Percentiles rank a stretch among this genome's conserved stretches.
Evolutionary conservation across 768 basidiomycete species (phyloP).

Genomic region (Postia placenta): DNA sequence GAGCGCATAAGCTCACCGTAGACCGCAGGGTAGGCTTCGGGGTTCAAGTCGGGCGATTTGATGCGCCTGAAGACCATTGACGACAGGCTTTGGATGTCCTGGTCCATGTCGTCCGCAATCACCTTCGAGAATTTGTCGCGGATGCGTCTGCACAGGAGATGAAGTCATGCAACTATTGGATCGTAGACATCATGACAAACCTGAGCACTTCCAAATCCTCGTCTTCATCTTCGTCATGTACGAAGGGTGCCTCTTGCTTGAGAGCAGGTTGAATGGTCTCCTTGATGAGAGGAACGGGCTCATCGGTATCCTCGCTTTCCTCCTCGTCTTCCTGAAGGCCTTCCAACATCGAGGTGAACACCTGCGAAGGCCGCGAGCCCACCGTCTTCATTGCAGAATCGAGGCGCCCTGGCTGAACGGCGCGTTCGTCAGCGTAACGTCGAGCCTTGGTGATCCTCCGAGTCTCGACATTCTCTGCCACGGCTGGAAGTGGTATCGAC

Average conservation of each 20-base stretch:
- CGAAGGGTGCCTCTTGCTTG: not conserved
- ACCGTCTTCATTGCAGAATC: not conserved
- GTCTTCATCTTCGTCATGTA: not conserved
- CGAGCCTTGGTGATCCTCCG: too few relatives aligned
- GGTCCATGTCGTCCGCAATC: not conserved
- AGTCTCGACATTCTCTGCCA: too few relatives aligned
- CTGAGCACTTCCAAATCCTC: not conserved
- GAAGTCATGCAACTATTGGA: not conserved
- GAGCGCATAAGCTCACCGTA: not conserved
- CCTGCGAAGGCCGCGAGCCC: not conserved
- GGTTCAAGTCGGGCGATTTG: not conserved
- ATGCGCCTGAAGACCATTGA: not conserved
- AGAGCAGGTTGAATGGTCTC: too few relatives aligned
- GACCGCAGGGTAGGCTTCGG: not conserved
- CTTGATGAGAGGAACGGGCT: too few relatives aligned
- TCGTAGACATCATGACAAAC: not conserved
- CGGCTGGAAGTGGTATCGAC: too few relatives aligned
- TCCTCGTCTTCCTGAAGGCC: too few relatives aligned
- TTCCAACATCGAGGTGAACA: not conserved
- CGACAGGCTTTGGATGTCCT: not conserved
- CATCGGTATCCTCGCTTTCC: too few relatives aligned
- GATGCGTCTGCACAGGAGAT: not conserved
- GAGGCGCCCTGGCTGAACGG: not conserved
- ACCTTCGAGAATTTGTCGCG: not conserved
- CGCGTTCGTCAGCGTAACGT: not conserved